A percentile compares a stretch with the other conserved stretches of the same genome.
Conservation (phyloP, 176 grass and related monocot genomes). For the Carex scoparia region DNA sequence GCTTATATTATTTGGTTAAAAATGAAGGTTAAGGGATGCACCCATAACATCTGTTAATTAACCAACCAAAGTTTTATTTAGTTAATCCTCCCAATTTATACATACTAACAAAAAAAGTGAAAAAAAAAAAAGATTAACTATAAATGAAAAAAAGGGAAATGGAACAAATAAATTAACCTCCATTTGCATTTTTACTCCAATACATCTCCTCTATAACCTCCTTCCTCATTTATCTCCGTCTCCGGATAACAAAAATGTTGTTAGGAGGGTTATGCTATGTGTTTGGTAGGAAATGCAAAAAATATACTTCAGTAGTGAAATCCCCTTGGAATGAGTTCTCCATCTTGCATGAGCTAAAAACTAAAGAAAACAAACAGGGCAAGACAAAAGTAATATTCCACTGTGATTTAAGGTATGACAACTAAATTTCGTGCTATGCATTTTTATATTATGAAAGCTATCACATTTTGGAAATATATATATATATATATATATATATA, state of each 20-base stretch:
- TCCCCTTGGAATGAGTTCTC: not conserved
- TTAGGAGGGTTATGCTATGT: no score
- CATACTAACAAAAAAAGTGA: not conserved
- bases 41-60: not conserved
- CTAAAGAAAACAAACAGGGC: not conserved
- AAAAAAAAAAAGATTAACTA: not conserved
- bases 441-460: no score
- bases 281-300: no score
- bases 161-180: not conserved
- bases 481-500: no score
- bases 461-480: not conserved
- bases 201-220: not conserved
- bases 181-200: not conserved
- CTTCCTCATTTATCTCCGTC: not conserved
- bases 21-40: not conserved
- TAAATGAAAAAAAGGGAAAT: no score
- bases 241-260: not conserved
- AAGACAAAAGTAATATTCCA: not conserved
- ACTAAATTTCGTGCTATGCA: not conserved
- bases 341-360: no score
- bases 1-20: not conserved
- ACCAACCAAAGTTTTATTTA: not conserved
- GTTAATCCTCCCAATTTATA: not conserved
- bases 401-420: not conserved
- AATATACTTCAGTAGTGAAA: no score